phyloP scores from a whole-genome alignment of 2,329 filamentous ascomycete species.

The Trichoderma brevicompactum region DNA sequence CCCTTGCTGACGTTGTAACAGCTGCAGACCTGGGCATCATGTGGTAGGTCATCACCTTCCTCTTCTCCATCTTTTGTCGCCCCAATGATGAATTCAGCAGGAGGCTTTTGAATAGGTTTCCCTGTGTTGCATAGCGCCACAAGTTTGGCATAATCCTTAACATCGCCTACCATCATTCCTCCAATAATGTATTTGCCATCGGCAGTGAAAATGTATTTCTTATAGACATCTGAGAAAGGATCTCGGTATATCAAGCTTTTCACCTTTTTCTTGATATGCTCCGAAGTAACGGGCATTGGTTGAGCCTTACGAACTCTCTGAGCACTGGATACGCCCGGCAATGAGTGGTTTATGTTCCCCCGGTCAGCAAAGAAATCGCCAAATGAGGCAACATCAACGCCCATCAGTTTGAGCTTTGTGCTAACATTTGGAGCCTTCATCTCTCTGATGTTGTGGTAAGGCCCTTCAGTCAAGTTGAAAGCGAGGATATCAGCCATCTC shows the following conservation, averaged over 20 bases:
- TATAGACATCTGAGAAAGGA: slow-evolving; percentile 86
- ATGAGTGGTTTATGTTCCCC: slow-evolving; percentile 71
- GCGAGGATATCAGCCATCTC: slow-evolving; percentile 93
- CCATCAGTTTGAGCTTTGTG: slow-evolving; percentile 87
- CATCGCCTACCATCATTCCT: slow-evolving; percentile 98
- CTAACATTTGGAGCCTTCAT: slow-evolving; percentile 87
- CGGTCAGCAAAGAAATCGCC: slow-evolving; percentile 92
- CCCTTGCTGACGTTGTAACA: slow-evolving; percentile 93
- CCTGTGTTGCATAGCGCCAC: slow-evolving; percentile 86
- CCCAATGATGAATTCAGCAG: slow-evolving; percentile 82
- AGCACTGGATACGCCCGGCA: slow-evolving; percentile 54
- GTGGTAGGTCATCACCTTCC: slow-evolving; percentile 74
- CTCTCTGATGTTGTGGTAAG: slow-evolving; percentile 66
- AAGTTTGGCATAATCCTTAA: slow-evolving; percentile 85
- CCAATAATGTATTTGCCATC: slow-evolving; percentile 90
- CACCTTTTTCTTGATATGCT: slow-evolving; percentile 49
- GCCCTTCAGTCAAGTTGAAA: slow-evolving; percentile 87
- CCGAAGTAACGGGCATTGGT: slow-evolving; percentile 37
- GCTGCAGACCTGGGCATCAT: slow-evolving; percentile 88
- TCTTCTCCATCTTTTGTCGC: slow-evolving; percentile 73
- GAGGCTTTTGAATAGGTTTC: slow-evolving; percentile 76
- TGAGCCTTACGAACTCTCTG: slow-evolving; percentile 32
- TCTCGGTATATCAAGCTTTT: slow-evolving; percentile 89
- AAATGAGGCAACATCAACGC: slow-evolving; percentile 90
- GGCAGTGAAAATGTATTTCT: slow-evolving; percentile 88